These are phyloP conservation scores for Sporisorium iseilematis-ciliati DNA, from an alignment of 1,284 basidiomycete species.

Conservation along the genomic window DNA sequence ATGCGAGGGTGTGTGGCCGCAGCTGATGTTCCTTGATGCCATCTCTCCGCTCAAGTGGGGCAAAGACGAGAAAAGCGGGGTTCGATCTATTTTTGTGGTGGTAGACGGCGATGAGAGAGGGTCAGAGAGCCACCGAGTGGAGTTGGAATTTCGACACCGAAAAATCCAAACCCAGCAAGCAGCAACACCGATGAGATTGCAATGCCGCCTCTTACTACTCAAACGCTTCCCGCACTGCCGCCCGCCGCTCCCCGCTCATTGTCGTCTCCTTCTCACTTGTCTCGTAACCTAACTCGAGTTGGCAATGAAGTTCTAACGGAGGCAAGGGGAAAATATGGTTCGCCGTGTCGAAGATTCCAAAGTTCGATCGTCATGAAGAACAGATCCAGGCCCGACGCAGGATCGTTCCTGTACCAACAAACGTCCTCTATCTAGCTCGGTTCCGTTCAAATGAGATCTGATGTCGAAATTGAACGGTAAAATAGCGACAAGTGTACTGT, in stretches of 20 bases:
- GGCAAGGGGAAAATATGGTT: slow-evolving; percentile 8
- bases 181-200: slow-evolving; percentile 7
- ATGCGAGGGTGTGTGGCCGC: background rate
- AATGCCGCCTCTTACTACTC: slow-evolving; percentile 3
- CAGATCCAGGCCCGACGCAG: background rate
- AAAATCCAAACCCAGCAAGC: slow-evolving; percentile 25
- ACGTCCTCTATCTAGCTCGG: background rate
- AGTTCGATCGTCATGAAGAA: background rate
- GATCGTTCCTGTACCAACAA: background rate
- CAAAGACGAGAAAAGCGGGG: background rate
- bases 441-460: background rate
- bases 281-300: background rate
- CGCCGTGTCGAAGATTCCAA: slow-evolving; percentile 14
- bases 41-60: background rate
- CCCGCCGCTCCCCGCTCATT: slow-evolving; percentile 10
- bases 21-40: background rate
- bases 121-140: background rate
- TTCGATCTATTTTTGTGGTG: background rate
- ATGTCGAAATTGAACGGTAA: background rate
- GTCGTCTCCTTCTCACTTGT: background rate
- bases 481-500: too few species aligned
- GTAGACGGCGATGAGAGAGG: background rate
- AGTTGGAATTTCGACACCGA: slow-evolving; percentile 16
- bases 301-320: background rate
- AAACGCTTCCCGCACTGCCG: slow-evolving; percentile 10